phyloP scores from a whole-genome alignment of 176 grass and related monocot species.

The Neostapfia colusana region DNA sequence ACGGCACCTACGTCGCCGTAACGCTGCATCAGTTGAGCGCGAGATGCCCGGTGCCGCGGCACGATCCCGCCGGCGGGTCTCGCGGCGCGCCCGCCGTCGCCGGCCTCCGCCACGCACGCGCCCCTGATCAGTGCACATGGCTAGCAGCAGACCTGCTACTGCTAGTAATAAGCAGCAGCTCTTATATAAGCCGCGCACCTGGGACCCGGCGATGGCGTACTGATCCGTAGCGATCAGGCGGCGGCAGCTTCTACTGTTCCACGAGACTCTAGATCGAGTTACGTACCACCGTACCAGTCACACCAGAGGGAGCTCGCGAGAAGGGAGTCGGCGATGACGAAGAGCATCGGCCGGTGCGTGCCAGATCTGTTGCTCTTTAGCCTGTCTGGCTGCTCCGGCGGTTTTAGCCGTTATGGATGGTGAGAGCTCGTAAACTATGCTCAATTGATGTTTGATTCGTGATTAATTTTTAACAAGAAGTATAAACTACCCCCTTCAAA shows the following conservation, averaged over 20 bases:
- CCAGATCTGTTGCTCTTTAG: slow-evolving; percentile 21
- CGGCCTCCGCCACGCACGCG: background rate
- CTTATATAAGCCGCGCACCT: background rate
- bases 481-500: too few species aligned
- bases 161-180: background rate
- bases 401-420: slow-evolving; percentile 18
- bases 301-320: background rate
- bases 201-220: background rate
- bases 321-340: background rate
- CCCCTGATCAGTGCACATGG: background rate
- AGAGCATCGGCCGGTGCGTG: background rate
- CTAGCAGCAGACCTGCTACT: background rate
- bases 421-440: background rate
- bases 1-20: background rate
- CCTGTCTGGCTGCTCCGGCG: background rate
- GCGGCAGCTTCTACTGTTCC: background rate
- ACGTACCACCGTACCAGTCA: background rate
- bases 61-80: slow-evolving; percentile 1
- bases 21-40: background rate
- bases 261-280: background rate
- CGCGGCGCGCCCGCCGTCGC: background rate
- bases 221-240: background rate
- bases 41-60: background rate
- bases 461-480: background rate
- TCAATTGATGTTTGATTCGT: background rate